These are phyloP conservation scores for Solanum hybrid DNA, from an alignment of 305 asterid genomes.

Conservation along the genomic window DNA sequence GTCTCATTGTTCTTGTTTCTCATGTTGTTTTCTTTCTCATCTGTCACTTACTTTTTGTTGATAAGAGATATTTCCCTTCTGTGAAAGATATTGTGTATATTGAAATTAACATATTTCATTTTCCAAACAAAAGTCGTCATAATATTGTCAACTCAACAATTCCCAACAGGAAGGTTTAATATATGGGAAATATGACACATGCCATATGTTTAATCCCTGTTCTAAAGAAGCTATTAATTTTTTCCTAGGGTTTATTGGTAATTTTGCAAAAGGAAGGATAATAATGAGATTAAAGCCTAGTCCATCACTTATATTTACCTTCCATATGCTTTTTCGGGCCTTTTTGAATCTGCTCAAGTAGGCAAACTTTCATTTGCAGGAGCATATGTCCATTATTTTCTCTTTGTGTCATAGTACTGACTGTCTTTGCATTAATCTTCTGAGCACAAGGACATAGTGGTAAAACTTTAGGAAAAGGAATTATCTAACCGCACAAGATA, in stretches of 20 bases:
- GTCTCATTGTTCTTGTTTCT: neutral
- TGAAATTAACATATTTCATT: neutral
- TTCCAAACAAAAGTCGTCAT: neutral
- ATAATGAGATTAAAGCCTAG: neutral
- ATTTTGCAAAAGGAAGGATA: neutral
- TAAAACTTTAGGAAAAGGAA: neutral
- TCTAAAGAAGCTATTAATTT: neutral
- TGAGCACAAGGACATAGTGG: neutral
- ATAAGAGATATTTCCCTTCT: neutral
- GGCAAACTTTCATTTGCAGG: neutral
- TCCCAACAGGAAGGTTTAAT: neutral
- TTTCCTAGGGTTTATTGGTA: neutral
- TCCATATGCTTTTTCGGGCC: neutral
- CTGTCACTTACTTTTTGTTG: neutral
- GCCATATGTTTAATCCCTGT: neutral
- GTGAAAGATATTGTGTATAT: neutral
- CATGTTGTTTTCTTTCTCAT: neutral
- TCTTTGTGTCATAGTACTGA: neutral
- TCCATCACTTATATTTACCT: neutral
- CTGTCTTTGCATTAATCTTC: neutral
- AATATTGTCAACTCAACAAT: neutral
- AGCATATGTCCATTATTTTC: neutral
- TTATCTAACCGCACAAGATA: neutral
- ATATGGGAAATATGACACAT: neutral
- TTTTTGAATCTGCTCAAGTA: neutral